Evolutionary conservation across 345 rosid genomes (phyloP).

Genomic region (Raphanus sativus): DNA sequence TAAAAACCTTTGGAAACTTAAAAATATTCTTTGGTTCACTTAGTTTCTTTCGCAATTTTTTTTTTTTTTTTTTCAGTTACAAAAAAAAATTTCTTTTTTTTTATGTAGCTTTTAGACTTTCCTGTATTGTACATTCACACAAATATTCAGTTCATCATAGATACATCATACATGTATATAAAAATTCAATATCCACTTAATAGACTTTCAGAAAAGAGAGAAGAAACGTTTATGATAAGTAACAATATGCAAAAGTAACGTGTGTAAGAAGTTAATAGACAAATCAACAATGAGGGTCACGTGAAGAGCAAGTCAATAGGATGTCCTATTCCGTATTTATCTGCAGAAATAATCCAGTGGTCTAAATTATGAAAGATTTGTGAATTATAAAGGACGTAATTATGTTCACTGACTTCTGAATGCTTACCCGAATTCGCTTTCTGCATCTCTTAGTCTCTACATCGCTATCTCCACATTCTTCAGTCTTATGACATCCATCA

Average conservation of each 20-base stretch:
- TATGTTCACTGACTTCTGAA: background rate
- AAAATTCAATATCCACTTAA: background rate
- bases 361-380: background rate
- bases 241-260: background rate
- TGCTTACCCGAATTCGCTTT: background rate
- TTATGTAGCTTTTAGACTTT: background rate
- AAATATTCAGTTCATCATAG: background rate
- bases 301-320: background rate
- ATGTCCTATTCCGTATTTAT: background rate
- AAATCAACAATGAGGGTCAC: background rate
- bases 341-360: background rate
- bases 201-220: background rate
- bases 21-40: constrained; percentile 26
- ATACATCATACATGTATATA: no score
- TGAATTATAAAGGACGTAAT: background rate
- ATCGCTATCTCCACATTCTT: background rate
- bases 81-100: background rate
- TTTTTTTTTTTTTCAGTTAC: background rate
- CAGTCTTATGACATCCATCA: background rate
- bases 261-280: background rate
- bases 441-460: background rate
- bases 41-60: constrained; percentile 9
- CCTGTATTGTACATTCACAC: background rate
- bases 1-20: background rate
- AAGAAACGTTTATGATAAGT: background rate